phyloP scores from a whole-genome alignment of 2,329 filamentous ascomycete genomes.

The Phaeosphaeriaceae sp. region DNA sequence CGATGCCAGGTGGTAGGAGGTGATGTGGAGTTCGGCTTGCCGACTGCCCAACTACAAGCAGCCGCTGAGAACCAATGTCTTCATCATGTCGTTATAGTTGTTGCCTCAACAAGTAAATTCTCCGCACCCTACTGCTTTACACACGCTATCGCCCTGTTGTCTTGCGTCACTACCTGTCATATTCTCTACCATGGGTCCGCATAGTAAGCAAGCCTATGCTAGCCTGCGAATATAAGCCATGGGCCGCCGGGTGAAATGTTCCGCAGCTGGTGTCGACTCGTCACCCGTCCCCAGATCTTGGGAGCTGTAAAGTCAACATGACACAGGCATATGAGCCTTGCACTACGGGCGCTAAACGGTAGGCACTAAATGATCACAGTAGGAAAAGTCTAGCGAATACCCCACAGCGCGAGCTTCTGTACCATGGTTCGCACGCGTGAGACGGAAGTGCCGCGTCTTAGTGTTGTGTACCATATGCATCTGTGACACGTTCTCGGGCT shows the following conservation, averaged over 20 bases:
- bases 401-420: constrained; percentile 24
- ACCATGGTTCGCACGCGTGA: constrained; percentile 26
- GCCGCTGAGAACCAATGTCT: constrained; percentile 1
- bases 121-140: not conserved
- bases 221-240: not conserved
- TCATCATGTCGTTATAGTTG: not conserved
- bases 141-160: constrained; percentile 2
- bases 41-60: not conserved
- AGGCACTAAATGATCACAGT: constrained; percentile 9
- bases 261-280: constrained; percentile 13
- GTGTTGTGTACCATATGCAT: constrained; percentile 5
- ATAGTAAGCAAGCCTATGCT: constrained; percentile 5
- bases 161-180: constrained; percentile 14
- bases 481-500: not conserved
- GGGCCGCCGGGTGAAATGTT: constrained; percentile 6
- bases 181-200: constrained; percentile 11
- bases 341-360: constrained; percentile 12
- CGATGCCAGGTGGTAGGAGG: not conserved
- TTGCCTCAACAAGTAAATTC: not conserved
- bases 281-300: not conserved
- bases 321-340: not conserved
- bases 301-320: not conserved
- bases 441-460: constrained; percentile 24
- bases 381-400: constrained; percentile 21
- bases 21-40: not conserved